phyloP scores from a whole-genome alignment of 441 rosid species.

The Capsella rubella region DNA sequence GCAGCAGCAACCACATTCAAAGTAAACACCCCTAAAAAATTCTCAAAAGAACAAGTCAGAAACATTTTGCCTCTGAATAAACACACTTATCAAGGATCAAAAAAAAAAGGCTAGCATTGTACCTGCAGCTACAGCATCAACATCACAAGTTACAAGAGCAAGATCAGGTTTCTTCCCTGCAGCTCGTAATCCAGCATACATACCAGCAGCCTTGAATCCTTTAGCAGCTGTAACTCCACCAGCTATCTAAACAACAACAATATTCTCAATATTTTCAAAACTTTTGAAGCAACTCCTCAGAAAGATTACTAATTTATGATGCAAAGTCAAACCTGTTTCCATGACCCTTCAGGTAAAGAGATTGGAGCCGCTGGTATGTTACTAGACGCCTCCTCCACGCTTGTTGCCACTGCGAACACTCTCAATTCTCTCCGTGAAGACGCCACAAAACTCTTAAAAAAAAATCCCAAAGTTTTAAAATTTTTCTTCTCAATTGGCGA shows the following conservation, averaged over 20 bases:
- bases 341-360: conserved; percentile 79
- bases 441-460: conserved; percentile 30
- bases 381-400: conserved; percentile 55
- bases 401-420: conserved; percentile 48
- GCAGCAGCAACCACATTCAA: conserved; percentile 93
- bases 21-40: conserved; percentile 75
- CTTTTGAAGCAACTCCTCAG: not conserved
- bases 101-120: not conserved
- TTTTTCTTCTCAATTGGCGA: conserved; percentile 4
- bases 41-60: not conserved
- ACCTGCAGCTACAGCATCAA: conserved; percentile 88
- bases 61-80: conserved; percentile 1
- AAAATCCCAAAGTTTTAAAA: not conserved
- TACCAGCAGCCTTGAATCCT: conserved; percentile 90
- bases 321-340: conserved; percentile 67
- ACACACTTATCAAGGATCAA: not conserved
- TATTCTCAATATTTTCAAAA: not conserved
- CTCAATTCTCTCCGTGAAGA: conserved; percentile 49
- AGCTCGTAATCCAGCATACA: conserved; percentile 86
- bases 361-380: conserved; percentile 87
- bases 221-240: conserved; percentile 97
- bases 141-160: conserved; percentile 89
- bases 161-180: conserved; percentile 91
- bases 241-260: conserved; percentile 57
- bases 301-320: not conserved